Evolutionary conservation across 306 rosid species (phyloP).

Genomic region (Carpinus fangiana): DNA sequence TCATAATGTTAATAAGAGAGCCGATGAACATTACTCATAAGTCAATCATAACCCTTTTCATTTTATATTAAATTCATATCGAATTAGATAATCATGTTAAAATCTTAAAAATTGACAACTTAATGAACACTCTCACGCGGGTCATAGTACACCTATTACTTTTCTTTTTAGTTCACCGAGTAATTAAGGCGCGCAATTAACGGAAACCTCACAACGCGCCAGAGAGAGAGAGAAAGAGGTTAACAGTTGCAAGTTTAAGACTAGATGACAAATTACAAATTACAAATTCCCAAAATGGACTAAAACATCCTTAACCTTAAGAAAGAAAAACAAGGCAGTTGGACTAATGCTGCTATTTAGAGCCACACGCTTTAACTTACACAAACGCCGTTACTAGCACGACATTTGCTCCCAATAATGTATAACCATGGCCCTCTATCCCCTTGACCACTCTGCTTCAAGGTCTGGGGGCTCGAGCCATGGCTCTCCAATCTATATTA

Average conservation of each 20-base stretch:
- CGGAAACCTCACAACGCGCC: too few species aligned
- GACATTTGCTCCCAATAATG: not conserved
- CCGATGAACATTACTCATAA: too few species aligned
- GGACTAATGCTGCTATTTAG: not conserved
- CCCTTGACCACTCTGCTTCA: slow-evolving; percentile 40
- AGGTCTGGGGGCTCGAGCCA: slow-evolving; percentile 29
- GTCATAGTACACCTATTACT: not conserved
- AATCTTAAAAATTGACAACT: too few species aligned
- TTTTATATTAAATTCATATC: too few species aligned
- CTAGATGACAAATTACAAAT: not conserved
- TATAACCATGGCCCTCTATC: not conserved
- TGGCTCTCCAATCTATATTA: slow-evolving; percentile 12
- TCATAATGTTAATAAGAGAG: too few species aligned
- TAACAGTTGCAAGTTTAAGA: not conserved
- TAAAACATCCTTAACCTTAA: too few species aligned
- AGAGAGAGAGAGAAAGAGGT: not conserved
- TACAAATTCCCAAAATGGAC: not conserved
- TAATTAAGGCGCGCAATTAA: not conserved
- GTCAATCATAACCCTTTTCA: too few species aligned
- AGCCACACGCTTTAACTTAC: not conserved
- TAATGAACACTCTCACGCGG: too few species aligned
- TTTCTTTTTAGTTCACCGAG: not conserved
- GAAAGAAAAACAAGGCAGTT: not conserved
- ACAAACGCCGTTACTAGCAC: slow-evolving; percentile 10
- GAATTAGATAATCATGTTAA: too few species aligned